phyloP scores from a whole-genome alignment of 805 yeast species.

The Metschnikowia henanensis region DNA sequence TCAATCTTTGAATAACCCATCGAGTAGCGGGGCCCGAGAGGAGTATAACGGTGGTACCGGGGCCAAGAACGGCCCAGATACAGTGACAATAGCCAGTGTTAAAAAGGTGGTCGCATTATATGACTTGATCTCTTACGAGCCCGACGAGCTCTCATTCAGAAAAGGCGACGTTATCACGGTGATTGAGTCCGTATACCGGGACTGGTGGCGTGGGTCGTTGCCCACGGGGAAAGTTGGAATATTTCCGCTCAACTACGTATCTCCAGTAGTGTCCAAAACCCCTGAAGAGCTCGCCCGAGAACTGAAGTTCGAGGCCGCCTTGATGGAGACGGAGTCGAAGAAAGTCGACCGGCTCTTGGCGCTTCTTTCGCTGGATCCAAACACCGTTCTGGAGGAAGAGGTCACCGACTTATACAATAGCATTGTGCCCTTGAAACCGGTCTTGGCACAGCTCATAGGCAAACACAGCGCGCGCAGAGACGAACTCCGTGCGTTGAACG shows the following conservation, averaged over 20 bases:
- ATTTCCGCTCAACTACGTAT: conserved; percentile 90
- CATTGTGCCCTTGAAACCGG: conserved; percentile 70
- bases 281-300: conserved; percentile 57
- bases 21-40: neutral
- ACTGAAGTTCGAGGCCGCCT: conserved; percentile 46
- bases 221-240: conserved; percentile 77
- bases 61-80: conserved; percentile 2
- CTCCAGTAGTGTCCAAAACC: conserved; percentile 68
- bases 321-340: conserved; percentile 50
- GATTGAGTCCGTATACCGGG: conserved; percentile 82
- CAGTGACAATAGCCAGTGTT: conserved; percentile 44
- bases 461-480: conserved; percentile 75
- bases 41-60: neutral
- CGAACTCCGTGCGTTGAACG: conserved; percentile 71
- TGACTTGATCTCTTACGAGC: conserved; percentile 74
- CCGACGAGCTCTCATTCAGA: conserved; percentile 83
- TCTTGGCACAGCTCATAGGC: conserved; percentile 72
- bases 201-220: conserved; percentile 94
- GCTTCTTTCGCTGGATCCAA: conserved; percentile 42
- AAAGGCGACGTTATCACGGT: conserved; percentile 89
- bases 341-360: conserved; percentile 73
- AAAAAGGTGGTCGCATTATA: conserved; percentile 82
- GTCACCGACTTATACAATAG: conserved; percentile 73
- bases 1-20: too few species aligned
- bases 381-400: conserved; percentile 53